Base-by-base conservation (phyloP, 352 stramenopile species). In the Phytopythium mirpurense region DNA sequence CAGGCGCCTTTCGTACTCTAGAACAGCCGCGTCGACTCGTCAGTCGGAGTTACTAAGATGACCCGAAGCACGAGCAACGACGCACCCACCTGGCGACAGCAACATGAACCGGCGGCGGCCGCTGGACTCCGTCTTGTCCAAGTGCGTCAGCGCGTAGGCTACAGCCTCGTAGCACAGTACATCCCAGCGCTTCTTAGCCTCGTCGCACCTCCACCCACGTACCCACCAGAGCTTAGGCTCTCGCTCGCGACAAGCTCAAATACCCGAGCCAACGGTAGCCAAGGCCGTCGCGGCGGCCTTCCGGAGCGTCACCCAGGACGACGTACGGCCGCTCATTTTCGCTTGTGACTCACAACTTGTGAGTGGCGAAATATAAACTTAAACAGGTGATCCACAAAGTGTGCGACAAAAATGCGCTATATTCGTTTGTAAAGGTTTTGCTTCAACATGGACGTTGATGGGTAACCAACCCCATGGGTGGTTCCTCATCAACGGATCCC, bases 21-120 rank as follows among this genome's bases (percentile, higher is more conserved):
- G 19, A 36, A 18, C n/a, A 26, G 10, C 29, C 23, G 9, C 7
- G 29, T 9, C 29, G 29, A 1, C 14, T 5, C 38, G 9, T 48
- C 4, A 35, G 42, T 8, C 21, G 24, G 37, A 51, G 14, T 24
- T 9, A 14, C 23, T 36, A 2, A 12, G 34, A 42, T 10, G 16
- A 21, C 26, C 24, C 4, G 38, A 12, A 54, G 12, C n/a, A 6
- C 42, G 15, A 11, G 27, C 19, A 5, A 0, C 14, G 24, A 16
- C 10, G 5, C 9, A 53, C 62, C 8, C 50, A 83, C 73, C 34
- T 32, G 48, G 64, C 0, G 72, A 86, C 0, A 89, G 53, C 38
- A 90, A 79, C 79, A 90, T 90, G 50, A 90, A 3, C 9, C 79
- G 72, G 5, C 66, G 69, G 1, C 79, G 65, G 2, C 68, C 73